A percentile compares a stretch with the other conserved stretches of the same genome.
phyloP scores from a whole-genome alignment of 1,284 basidiomycete genomes.

The Sporisorium graminicola region DNA sequence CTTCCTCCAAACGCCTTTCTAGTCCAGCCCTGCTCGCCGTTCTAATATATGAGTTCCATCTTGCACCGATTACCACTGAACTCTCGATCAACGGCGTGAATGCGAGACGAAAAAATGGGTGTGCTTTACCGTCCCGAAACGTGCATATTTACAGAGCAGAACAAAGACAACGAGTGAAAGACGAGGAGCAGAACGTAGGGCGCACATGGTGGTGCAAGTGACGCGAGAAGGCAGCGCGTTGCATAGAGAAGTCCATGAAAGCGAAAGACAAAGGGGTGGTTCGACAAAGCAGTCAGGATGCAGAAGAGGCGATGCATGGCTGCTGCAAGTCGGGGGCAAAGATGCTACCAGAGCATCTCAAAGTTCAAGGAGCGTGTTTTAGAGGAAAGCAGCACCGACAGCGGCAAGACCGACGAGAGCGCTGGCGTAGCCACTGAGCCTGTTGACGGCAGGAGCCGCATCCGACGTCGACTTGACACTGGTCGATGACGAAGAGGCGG shows the following conservation, averaged over 20 bases:
- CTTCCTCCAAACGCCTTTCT: background rate
- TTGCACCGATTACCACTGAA: too few relatives aligned
- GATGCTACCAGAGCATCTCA: conserved; percentile 30
- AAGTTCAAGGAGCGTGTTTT: conserved; percentile 3
- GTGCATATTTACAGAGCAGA: conserved; percentile 8
- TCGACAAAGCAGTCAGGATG: background rate
- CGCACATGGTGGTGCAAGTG: background rate
- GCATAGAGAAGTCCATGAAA: conserved; percentile 2
- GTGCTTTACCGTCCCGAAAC: background rate
- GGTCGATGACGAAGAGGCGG: conserved; percentile 9
- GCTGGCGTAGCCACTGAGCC: conserved; percentile 32
- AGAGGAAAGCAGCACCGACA: conserved; percentile 45
- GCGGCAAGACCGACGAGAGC: conserved; percentile 44
- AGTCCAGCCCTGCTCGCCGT: background rate
- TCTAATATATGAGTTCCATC: background rate
- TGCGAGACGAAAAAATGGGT: conserved; percentile 6
- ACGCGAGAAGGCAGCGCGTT: background rate
- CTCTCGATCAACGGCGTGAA: background rate
- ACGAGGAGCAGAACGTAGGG: conserved; percentile 5
- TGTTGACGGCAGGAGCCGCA: conserved; percentile 15
- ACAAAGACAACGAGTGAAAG: background rate
- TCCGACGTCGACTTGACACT: conserved; percentile 33
- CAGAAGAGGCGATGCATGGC: background rate
- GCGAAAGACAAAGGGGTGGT: conserved; percentile 26
- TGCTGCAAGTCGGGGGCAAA: background rate